A percentile compares a stretch with the other conserved stretches of the same genome.
phyloP scores from a whole-genome alignment of 1,139 yeast genomes.

The Hansenula sp. region DNA sequence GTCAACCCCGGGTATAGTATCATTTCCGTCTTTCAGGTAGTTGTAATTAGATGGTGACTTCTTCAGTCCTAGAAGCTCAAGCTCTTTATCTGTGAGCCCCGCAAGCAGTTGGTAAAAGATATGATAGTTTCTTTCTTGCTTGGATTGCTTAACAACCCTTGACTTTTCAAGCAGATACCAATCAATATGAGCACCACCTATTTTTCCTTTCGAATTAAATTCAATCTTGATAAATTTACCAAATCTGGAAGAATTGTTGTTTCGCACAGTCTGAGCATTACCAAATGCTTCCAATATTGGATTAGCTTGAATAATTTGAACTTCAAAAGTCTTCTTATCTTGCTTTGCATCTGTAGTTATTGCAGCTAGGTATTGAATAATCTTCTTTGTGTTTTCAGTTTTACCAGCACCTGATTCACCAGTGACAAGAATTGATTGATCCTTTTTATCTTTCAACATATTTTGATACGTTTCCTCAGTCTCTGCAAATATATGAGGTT shows the following conservation, averaged over 20 bases:
- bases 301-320: conserved; percentile 86
- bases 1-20: conserved; percentile 62
- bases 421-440: conserved; percentile 90
- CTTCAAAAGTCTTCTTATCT: conserved; percentile 50
- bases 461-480: conserved; percentile 86
- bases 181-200: conserved; percentile 88
- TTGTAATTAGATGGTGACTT: conserved; percentile 37
- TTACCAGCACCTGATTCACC: conserved; percentile 99
- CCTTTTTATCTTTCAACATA: conserved; percentile 61
- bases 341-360: conserved; percentile 43
- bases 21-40: conserved; percentile 56
- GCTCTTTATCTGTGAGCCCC: conserved; percentile 53
- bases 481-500: conserved; percentile 89
- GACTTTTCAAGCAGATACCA: conserved; percentile 94
- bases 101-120: conserved; percentile 81
- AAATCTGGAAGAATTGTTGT: conserved; percentile 92
- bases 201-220: conserved; percentile 59
- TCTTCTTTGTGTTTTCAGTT: conserved; percentile 95
- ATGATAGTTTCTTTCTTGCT: conserved; percentile 84
- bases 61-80: conserved; percentile 45
- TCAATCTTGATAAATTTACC: conserved; percentile 93
- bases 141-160: conserved; percentile 78
- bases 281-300: conserved; percentile 97
- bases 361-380: conserved; percentile 86
- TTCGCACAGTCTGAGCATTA: conserved; percentile 92